A percentile compares a stretch with the other conserved stretches of the same genome.
Conservation (phyloP, 768 basidiomycete species). For the Boletus rubropictus region DNA sequence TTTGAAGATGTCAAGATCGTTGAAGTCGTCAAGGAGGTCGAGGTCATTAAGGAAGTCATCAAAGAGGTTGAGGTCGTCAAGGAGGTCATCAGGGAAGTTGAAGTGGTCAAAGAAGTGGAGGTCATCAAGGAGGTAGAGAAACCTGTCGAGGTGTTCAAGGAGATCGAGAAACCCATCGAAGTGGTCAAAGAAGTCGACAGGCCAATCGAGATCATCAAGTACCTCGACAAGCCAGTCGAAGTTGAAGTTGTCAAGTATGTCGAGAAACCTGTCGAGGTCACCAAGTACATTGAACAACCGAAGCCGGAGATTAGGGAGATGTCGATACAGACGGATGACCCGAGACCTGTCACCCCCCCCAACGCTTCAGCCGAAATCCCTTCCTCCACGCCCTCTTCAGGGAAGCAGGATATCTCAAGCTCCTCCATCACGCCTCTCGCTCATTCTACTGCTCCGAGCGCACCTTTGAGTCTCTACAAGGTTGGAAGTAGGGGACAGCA, state of each 20-base stretch:
- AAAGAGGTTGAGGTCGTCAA: conserved; percentile 24
- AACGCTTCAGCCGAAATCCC: conserved; percentile 26
- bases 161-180: conserved; percentile 21
- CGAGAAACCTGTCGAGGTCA: conserved; percentile 32
- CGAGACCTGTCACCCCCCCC: conserved; percentile 29
- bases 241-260: conserved; percentile 27
- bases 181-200: conserved; percentile 24
- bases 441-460: conserved; percentile 27
- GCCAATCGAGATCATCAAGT: conserved; percentile 17
- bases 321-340: conserved; percentile 72
- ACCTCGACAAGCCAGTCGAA: conserved; percentile 22
- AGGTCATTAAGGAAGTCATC: conserved; percentile 27
- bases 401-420: conserved; percentile 23
- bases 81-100: conserved; percentile 31
- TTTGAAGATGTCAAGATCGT: conserved; percentile 30
- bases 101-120: conserved; percentile 32
- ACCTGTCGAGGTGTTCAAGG: conserved; percentile 15
- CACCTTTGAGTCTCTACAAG: conserved; percentile 45
- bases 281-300: conserved; percentile 31
- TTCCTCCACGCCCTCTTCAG: conserved; percentile 21
- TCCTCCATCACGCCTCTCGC: conserved; percentile 32
- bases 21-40: conserved; percentile 29
- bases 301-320: conserved; percentile 69
- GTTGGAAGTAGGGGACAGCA: conserved; percentile 52
- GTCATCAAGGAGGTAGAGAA: conserved; percentile 23